Evolutionary conservation across 495 filamentous ascomycete genomes (phyloP).

Genomic region (Aspergillus bridgeri): DNA sequence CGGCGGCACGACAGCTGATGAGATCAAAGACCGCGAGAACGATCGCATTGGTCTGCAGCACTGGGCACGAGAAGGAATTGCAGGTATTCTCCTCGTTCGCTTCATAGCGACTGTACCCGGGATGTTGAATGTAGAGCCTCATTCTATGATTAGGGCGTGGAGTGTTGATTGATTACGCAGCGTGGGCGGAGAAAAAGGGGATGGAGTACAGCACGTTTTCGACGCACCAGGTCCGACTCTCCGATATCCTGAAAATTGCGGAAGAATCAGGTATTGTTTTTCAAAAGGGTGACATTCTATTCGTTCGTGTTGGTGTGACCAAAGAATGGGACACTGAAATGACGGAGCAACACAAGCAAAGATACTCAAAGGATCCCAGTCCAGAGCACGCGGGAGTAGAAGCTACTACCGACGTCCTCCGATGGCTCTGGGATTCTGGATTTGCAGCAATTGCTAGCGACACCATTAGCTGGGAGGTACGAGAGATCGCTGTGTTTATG

Average conservation of each 20-base stretch:
- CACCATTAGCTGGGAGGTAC: conserved; percentile 43
- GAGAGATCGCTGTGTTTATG: background rate
- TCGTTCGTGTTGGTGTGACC: conserved; percentile 47
- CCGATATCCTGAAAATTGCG: conserved; percentile 37
- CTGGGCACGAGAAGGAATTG: conserved; percentile 44
- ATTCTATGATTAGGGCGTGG: conserved; percentile 41
- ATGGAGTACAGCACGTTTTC: conserved; percentile 36
- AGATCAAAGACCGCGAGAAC: conserved; percentile 50
- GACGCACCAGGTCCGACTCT: conserved; percentile 36
- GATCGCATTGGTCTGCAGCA: conserved; percentile 47
- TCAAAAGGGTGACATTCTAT: conserved; percentile 50
- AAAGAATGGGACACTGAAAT: conserved; percentile 38
- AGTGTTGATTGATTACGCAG: conserved; percentile 52
- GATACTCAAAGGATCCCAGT: conserved; percentile 22
- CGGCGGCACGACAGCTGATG: conserved; percentile 42
- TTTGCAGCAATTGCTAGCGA: conserved; percentile 54
- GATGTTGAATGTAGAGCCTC: background rate
- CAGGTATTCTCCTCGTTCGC: conserved; percentile 26
- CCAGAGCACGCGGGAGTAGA: conserved; percentile 43
- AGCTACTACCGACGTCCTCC: conserved; percentile 34
- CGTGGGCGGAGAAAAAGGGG: conserved; percentile 42
- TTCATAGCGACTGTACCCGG: background rate
- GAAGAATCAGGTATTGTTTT: conserved; percentile 38
- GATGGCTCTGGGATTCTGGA: conserved; percentile 46
- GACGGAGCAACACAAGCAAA: conserved; percentile 33